These are phyloP conservation scores for Phytopythium chamaehyphon DNA, from an alignment of 352 stramenopile genomes.

Conservation along the genomic window DNA sequence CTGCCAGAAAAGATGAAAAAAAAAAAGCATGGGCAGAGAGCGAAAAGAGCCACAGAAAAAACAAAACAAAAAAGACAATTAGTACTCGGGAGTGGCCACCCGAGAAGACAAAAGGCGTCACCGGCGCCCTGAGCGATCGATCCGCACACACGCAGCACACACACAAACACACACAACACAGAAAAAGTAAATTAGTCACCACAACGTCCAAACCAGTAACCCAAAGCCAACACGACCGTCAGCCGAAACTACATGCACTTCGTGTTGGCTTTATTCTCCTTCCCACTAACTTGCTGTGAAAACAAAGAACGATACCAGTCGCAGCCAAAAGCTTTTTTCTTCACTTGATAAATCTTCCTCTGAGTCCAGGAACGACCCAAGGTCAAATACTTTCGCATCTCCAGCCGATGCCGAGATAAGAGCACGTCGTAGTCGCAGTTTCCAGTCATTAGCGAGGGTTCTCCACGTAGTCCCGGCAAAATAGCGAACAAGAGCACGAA, in stretches of 20 bases:
- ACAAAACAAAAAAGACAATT: constrained; percentile 10
- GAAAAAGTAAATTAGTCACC: constrained; percentile 23
- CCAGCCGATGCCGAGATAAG: constrained; percentile 4
- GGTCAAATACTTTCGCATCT: constrained; percentile 18
- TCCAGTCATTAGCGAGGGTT: constrained; percentile 23
- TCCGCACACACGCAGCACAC: background rate
- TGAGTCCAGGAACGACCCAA: constrained; percentile 27
- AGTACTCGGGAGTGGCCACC: constrained; percentile 3
- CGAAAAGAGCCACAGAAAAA: constrained; percentile 10
- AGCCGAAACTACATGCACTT: background rate
- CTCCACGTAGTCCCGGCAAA: constrained; percentile 22
- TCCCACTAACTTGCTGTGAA: constrained; percentile 19
- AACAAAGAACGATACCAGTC: constrained; percentile 59
- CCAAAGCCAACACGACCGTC: background rate
- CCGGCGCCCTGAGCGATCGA: background rate
- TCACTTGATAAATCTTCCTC: constrained; percentile 16
- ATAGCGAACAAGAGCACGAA: constrained; percentile 24
- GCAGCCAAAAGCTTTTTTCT: constrained; percentile 52
- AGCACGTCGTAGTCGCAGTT: constrained; percentile 24
- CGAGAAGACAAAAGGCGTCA: constrained; percentile 2
- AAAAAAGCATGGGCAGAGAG: background rate
- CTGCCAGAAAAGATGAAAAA: constrained; percentile 18
- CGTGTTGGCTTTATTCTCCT: background rate
- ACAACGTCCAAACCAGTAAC: background rate
- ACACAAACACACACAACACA: constrained; percentile 4